Conservation (phyloP, 495 filamentous ascomycete species). For the Xylaria sp. region DNA sequence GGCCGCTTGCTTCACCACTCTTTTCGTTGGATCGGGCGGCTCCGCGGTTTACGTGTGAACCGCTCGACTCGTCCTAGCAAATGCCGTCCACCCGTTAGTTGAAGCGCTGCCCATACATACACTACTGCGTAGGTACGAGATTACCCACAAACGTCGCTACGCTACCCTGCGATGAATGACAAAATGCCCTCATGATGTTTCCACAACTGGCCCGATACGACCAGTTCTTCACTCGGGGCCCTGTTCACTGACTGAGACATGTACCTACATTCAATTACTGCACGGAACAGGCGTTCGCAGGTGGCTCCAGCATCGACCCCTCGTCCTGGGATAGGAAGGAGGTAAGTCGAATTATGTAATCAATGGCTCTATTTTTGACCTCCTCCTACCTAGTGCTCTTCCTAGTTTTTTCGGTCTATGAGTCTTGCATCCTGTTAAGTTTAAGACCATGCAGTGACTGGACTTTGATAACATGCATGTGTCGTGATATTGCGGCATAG, state of each 20-base stretch:
- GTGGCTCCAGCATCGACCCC: neutral
- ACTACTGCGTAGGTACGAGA: neutral
- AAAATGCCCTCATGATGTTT: neutral
- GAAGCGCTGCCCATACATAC: constrained; percentile 4
- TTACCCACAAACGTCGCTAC: constrained; percentile 13
- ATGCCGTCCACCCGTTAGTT: constrained; percentile 9
- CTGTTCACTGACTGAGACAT: neutral
- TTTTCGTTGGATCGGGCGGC: constrained; percentile 15
- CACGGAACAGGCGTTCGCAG: constrained; percentile 9
- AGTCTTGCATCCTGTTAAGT: neutral
- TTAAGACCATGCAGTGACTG: neutral
- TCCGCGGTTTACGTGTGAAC: constrained; percentile 23
- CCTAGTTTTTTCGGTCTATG: neutral
- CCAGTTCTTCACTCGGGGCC: neutral
- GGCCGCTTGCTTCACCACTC: neutral
- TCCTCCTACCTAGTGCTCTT: neutral
- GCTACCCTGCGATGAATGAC: neutral
- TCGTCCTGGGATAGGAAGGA: neutral
- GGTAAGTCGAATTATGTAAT: constrained; percentile 1
- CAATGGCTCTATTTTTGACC: constrained; percentile 18
- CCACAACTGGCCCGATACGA: constrained; percentile 14
- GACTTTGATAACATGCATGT: neutral
- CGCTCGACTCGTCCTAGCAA: neutral
- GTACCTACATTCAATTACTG: constrained; percentile 4
- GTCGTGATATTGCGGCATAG: neutral